Evolutionary conservation across 108 stramenopile genomes (phyloP).

Genomic region (Cyclotella kingstonii): DNA sequence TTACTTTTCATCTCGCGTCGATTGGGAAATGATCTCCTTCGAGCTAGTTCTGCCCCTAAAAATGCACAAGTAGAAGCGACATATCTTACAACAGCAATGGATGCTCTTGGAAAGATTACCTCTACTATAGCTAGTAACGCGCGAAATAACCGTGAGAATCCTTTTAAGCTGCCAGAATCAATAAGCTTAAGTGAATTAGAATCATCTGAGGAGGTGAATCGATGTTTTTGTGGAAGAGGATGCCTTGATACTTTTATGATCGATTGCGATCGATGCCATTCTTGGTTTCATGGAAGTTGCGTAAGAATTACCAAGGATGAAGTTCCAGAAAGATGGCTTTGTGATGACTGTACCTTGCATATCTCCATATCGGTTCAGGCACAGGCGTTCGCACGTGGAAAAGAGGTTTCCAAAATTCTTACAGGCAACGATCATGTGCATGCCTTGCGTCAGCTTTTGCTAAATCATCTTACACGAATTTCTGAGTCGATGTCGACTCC

Average conservation of each 20-base stretch:
- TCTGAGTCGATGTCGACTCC: constrained; percentile 33
- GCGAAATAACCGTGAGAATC: constrained; percentile 50
- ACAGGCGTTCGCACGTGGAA: constrained; percentile 35
- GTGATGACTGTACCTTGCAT: constrained; percentile 80
- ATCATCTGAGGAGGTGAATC: constrained; percentile 46
- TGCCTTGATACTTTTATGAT: constrained; percentile 71
- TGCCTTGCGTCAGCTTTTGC: constrained; percentile 65
- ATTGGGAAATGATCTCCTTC: constrained; percentile 59
- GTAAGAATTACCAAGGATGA: constrained; percentile 68
- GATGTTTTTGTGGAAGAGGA: constrained; percentile 69
- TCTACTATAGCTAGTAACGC: constrained; percentile 64
- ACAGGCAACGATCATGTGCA: constrained; percentile 42
- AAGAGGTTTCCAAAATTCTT: neutral
- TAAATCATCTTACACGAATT: constrained; percentile 52
- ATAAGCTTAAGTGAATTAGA: constrained; percentile 28
- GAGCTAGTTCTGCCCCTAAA: constrained; percentile 49
- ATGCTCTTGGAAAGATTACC: constrained; percentile 82
- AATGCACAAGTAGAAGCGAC: constrained; percentile 54
- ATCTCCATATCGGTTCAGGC: constrained; percentile 49
- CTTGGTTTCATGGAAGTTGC: constrained; percentile 70
- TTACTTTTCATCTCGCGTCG: constrained; percentile 57
- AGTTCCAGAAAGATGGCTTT: constrained; percentile 69
- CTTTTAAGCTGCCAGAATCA: constrained; percentile 40
- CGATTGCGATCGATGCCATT: constrained; percentile 83
- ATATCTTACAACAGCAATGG: constrained; percentile 80